Percentiles rank a stretch among this genome's conserved stretches.
Conservation (phyloP, 2,329 filamentous ascomycete species). For the Paracoccidioides lutzii region DNA sequence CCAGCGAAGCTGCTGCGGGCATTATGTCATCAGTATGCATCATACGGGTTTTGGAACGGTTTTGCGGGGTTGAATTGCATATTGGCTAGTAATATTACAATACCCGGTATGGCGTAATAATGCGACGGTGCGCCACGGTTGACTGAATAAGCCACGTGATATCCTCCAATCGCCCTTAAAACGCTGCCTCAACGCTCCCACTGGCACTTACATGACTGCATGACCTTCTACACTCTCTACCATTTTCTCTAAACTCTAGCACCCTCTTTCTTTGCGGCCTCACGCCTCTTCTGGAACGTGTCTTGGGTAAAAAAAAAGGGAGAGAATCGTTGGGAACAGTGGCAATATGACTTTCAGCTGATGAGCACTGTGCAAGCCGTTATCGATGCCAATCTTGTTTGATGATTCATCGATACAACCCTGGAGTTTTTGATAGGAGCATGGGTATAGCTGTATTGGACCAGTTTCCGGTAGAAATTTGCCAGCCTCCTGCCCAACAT, state of each 20-base stretch:
- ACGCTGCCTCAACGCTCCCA: not conserved
- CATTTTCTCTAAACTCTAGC: no score
- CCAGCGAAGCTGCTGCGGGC: not conserved
- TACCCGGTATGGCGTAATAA: not conserved
- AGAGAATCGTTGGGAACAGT: not conserved
- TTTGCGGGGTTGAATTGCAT: not conserved
- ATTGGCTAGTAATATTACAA: no score
- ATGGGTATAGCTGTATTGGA: not conserved
- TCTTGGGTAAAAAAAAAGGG: not conserved
- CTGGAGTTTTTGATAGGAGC: not conserved
- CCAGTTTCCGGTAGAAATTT: not conserved
- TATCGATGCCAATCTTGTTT: not conserved
- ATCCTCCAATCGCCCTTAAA: not conserved
- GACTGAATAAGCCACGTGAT: not conserved
- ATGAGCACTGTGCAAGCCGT: not conserved
- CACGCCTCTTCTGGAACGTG: not conserved
- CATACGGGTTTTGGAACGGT: not conserved
- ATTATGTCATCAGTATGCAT: not conserved
- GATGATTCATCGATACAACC: not conserved
- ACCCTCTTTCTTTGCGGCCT: not conserved
- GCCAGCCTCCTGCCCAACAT: constrained; percentile 13
- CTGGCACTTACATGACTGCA: not conserved
- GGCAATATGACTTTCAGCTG: not conserved
- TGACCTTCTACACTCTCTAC: not conserved
- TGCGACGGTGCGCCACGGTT: not conserved